phyloP scores from a whole-genome alignment of 164 flowering plant species.

The Berberis vulgaris region DNA sequence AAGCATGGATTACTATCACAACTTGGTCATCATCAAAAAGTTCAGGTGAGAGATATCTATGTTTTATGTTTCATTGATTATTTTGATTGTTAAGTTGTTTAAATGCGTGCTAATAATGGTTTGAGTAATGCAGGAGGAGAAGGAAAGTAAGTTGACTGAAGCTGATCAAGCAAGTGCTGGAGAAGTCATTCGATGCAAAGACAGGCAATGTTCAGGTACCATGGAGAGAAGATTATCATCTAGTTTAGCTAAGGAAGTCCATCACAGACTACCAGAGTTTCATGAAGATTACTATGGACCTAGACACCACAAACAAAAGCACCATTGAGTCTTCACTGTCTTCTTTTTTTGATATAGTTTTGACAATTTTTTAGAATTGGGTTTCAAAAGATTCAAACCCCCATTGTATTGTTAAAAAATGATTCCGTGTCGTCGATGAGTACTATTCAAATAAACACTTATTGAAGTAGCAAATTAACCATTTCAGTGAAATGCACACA shows the following conservation, averaged over 20 bases:
- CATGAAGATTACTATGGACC: constrained; percentile 77
- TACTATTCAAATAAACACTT: too few relatives aligned
- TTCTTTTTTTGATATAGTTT: too few relatives aligned
- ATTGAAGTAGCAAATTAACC: too few relatives aligned
- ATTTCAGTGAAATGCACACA: too few relatives aligned
- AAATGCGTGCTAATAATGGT: neutral
- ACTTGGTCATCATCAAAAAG: neutral
- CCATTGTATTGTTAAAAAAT: too few relatives aligned
- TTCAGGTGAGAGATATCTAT: neutral
- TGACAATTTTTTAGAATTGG: too few relatives aligned
- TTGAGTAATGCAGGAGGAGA: constrained; percentile 14
- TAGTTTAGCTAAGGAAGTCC: constrained; percentile 24
- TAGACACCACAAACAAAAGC: constrained; percentile 13
- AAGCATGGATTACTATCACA: constrained; percentile 9
- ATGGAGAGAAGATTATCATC: constrained; percentile 22
- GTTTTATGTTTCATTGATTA: constrained; percentile 5
- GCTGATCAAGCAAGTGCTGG: neutral
- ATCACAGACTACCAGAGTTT: constrained; percentile 49
- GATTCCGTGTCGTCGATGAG: too few relatives aligned
- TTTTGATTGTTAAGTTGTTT: neutral
- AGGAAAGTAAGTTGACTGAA: constrained; percentile 5
- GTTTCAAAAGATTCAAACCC: too few relatives aligned
- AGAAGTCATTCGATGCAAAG: neutral
- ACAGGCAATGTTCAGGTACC: constrained; percentile 25
- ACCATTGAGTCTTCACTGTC: constrained; percentile 1